Percentiles rank a stretch among this genome's conserved stretches.
phyloP scores from a whole-genome alignment of 257 asterid genomes.

The Fraxinus quadrangulata region DNA sequence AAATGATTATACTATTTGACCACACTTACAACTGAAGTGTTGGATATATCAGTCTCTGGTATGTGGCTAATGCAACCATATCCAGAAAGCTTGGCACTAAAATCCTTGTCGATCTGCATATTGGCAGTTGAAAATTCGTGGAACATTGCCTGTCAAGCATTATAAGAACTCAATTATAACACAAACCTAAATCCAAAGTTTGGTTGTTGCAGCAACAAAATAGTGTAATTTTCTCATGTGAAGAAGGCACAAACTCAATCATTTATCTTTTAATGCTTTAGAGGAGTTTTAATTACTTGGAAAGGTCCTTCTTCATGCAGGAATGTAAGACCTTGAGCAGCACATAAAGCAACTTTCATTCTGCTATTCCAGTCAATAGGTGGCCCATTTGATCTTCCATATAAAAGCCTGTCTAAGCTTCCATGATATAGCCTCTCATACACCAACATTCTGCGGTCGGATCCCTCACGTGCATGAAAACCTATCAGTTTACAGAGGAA shows the following conservation, averaged over 20 bases:
- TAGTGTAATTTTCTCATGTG: background rate
- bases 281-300: constrained; percentile 55
- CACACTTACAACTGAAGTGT: constrained; percentile 52
- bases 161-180: constrained; percentile 1
- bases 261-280: constrained; percentile 7
- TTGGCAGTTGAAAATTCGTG: constrained; percentile 86
- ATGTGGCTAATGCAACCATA: constrained; percentile 86
- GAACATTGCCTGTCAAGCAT: constrained; percentile 81
- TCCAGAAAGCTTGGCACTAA: constrained; percentile 94
- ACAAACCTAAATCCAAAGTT: constrained; percentile 11
- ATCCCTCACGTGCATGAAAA: constrained; percentile 83
- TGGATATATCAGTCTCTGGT: constrained; percentile 79
- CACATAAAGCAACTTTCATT: constrained; percentile 86
- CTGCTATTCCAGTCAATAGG: constrained; percentile 95
- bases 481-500: constrained; percentile 81
- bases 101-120: constrained; percentile 92
- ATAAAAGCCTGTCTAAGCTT: constrained; percentile 81
- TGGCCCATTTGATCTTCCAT: constrained; percentile 92
- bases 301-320: constrained; percentile 98
- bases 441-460: constrained; percentile 79
- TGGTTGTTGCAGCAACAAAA: constrained; percentile 9
- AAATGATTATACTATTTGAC: background rate
- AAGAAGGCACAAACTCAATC: background rate
- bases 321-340: constrained; percentile 95
- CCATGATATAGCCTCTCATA: constrained; percentile 88